Base-by-base conservation (phyloP, 2,329 filamentous ascomycete genomes). In the Fonsecaea monophora region DNA sequence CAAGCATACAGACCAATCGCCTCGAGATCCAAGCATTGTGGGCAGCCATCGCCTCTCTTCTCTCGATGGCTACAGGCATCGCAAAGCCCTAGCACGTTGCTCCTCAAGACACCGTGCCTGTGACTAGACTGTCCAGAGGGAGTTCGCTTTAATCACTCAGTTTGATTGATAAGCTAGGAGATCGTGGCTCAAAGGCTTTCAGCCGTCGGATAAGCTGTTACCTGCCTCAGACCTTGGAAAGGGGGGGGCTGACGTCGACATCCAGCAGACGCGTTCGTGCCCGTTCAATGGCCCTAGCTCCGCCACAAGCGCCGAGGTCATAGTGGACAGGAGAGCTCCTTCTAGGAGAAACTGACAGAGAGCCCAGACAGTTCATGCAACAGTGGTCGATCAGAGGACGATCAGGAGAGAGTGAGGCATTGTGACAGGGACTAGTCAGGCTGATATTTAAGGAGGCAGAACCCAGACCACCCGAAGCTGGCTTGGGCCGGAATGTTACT, bases 351-450 rank as follows among this genome's bases (percentile, higher is more conserved):
- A 12, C 12, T 25, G 59, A 32, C 48, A 10, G 18, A 32, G 4
- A 40, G 18, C 45, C 45, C 21, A 50, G 18, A 32, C 10, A 54
- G 30, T 61, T 61, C 18, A 10, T 32, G 32, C 45, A 50, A 40
- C n/a, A 18, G 48, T 38, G 40, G 59, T 53, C 48, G 59, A 61
- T 61, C 59, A 42, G 21, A 7, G 15, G n/a, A 54, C 48, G 59
- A 61, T 61, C 59, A 61, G 32, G 6, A 25, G 10, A 61, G 53
- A 61, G 59, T 61, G 59, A 61, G 59, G 59, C 59, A 61, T 48
- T 54, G 59, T 53, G 59, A 50, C 59, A 61, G 59, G 34, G 59
- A 15, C 59, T 30, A 50, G 53, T 38, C 48, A 38, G 37, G 59
- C 48, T 61, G 59, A 61, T 50, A 61, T 53, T 53, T 53, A 61